A percentile compares a stretch with the other conserved stretches of the same genome.
Conservation (phyloP, 2,329 filamentous ascomycete genomes). For the Pyrenophora seminiperda region DNA sequence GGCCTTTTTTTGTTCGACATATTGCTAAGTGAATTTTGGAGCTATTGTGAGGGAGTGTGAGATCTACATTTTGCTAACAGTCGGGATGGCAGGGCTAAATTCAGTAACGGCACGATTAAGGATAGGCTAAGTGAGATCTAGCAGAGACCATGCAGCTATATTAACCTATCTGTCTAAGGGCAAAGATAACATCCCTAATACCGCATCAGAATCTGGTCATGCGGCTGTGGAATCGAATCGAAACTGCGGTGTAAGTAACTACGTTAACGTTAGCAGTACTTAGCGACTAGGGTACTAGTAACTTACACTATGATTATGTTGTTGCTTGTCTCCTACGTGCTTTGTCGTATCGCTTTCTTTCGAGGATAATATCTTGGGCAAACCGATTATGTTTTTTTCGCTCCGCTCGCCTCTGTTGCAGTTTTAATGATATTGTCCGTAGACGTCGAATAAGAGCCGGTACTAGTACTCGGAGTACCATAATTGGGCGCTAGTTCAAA, state of each 20-base stretch:
- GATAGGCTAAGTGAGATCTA: background rate
- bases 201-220: background rate
- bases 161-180: background rate
- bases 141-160: background rate
- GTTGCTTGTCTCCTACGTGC: background rate
- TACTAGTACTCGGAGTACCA: background rate
- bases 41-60: slow-evolving; percentile 1
- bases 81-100: background rate
- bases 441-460: slow-evolving; percentile 5
- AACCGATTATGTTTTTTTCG: slow-evolving; percentile 1
- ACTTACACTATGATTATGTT: background rate
- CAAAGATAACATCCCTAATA: background rate
- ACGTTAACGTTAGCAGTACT: background rate
- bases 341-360: slow-evolving; percentile 9
- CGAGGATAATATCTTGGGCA: background rate
- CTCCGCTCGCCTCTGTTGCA: background rate
- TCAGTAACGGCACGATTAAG: background rate
- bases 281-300: background rate
- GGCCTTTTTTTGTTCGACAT: no score
- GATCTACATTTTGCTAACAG: background rate
- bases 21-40: background rate
- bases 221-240: background rate
- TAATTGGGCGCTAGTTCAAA: background rate
- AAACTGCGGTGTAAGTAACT: background rate
- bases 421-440: slow-evolving; percentile 1